Percentiles rank a stretch among this genome's conserved stretches.
Evolutionary conservation across 2,329 filamentous ascomycete genomes (phyloP).

Genomic region (Ophidiomyces ophidiicola): DNA sequence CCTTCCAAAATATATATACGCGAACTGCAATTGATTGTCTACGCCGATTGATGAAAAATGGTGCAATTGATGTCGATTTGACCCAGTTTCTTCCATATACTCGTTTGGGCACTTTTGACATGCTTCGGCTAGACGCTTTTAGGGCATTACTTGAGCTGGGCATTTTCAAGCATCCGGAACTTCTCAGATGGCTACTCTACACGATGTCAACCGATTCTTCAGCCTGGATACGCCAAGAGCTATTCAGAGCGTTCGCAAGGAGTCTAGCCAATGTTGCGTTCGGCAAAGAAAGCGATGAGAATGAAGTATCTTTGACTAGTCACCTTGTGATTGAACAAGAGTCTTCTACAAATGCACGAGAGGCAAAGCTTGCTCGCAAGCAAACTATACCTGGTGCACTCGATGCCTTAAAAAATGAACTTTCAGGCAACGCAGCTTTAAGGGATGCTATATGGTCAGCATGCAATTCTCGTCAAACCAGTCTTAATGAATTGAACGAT

Average conservation of each 20-base stretch:
- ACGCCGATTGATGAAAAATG: slow-evolving; percentile 42
- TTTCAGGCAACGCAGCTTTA: slow-evolving; percentile 39
- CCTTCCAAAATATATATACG: slow-evolving; percentile 53
- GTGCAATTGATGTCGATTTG: slow-evolving; percentile 41
- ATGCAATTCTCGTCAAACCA: slow-evolving; percentile 40
- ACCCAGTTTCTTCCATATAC: slow-evolving; percentile 52
- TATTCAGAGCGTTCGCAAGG: slow-evolving; percentile 43
- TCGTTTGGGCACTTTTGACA: slow-evolving; percentile 46
- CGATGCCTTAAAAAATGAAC: slow-evolving; percentile 42
- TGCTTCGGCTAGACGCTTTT: slow-evolving; percentile 49
- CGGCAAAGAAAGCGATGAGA: slow-evolving; percentile 34
- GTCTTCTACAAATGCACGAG: slow-evolving; percentile 39
- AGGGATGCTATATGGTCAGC: slow-evolving; percentile 46
- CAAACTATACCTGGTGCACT: slow-evolving; percentile 48
- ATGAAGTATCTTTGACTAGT: slow-evolving; percentile 24
- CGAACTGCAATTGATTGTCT: slow-evolving; percentile 50
- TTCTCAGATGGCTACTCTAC: slow-evolving; percentile 47
- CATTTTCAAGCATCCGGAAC: slow-evolving; percentile 38
- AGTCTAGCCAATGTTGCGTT: slow-evolving; percentile 48
- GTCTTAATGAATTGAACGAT: slow-evolving; percentile 43
- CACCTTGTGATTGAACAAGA: slow-evolving; percentile 49
- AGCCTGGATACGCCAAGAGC: slow-evolving; percentile 43
- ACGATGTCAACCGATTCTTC: slow-evolving; percentile 46
- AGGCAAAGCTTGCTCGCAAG: slow-evolving; percentile 42
- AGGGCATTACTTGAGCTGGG: slow-evolving; percentile 45